Conservation (phyloP, 306 rosid species). For the Casuarina cunninghamiana region DNA sequence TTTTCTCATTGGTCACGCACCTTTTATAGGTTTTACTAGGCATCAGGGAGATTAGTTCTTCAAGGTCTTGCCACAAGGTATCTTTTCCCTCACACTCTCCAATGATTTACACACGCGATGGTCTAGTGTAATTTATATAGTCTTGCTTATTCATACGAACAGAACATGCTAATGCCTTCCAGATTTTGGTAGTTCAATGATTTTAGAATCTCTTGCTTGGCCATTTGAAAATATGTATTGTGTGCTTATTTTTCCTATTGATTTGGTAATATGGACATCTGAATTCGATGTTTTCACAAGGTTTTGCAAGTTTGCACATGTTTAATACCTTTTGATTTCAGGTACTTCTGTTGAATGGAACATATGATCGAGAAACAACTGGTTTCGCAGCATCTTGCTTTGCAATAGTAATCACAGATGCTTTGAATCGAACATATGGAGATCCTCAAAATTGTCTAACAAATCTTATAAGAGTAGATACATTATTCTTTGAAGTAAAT, state of each 20-base stretch:
- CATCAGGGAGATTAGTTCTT: constrained; percentile 81
- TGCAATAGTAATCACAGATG: constrained; percentile 79
- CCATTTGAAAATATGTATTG: constrained; percentile 2
- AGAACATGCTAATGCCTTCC: constrained; percentile 2
- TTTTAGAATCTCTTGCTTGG: constrained; percentile 7
- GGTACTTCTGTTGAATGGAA: constrained; percentile 32
- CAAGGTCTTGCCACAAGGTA: constrained; percentile 93
- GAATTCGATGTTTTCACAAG: constrained; percentile 7
- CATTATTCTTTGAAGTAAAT: constrained; percentile 3
- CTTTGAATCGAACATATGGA: constrained; percentile 39
- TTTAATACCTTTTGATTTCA: constrained; percentile 22
- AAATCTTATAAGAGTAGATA: constrained; percentile 38
- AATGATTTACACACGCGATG: constrained; percentile 19
- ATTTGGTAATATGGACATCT: constrained; percentile 6
- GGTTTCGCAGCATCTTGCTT: constrained; percentile 82
- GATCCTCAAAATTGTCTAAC: constrained; percentile 26
- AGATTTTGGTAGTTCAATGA: not conserved
- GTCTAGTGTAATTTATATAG: constrained; percentile 4
- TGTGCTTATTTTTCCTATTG: not conserved
- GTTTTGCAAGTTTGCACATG: not conserved
- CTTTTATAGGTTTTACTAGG: constrained; percentile 70
- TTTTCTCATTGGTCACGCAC: constrained; percentile 3
- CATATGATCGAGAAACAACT: constrained; percentile 5
- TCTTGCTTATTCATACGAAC: constrained; percentile 15
- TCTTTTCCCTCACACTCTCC: constrained; percentile 21